These are phyloP conservation scores for Didymella pinodella DNA, from an alignment of 2,329 filamentous ascomycete species.

Conservation along the genomic window DNA sequence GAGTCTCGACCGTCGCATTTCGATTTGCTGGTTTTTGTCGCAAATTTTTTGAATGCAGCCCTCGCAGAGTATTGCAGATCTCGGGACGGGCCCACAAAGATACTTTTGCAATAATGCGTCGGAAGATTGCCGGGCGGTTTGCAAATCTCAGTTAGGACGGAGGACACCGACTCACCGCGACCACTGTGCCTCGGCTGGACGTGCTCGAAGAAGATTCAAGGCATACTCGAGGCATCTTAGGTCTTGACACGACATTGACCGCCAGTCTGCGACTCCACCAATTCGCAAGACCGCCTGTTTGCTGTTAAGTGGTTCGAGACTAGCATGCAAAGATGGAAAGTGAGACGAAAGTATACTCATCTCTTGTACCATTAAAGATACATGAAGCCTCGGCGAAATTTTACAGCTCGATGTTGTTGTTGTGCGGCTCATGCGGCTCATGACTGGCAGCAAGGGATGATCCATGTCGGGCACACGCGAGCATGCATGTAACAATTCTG, in stretches of 20 bases:
- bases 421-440: slow-evolving; percentile 17
- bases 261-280: not conserved
- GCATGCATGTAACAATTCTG: slow-evolving; percentile 22
- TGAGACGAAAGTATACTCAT: not conserved
- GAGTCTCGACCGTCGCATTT: slow-evolving; percentile 15
- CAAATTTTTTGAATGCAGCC: not conserved
- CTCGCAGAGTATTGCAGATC: not conserved
- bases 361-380: not conserved
- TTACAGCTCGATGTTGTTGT: slow-evolving; percentile 1
- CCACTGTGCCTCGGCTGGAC: slow-evolving; percentile 5
- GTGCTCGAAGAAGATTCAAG: slow-evolving; percentile 4
- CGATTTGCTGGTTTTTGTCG: not conserved
- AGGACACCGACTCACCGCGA: slow-evolving; percentile 2
- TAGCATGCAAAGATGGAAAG: not conserved
- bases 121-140: not conserved
- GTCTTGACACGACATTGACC: slow-evolving; percentile 5
- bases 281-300: not conserved
- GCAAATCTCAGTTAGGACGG: slow-evolving; percentile 6
- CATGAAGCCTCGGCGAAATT: slow-evolving; percentile 14
- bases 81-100: not conserved
- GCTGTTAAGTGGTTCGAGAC: not conserved
- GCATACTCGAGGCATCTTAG: not conserved
- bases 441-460: slow-evolving; percentile 16
- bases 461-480: slow-evolving; percentile 17
- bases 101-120: not conserved